Base-by-base conservation (phyloP, 2,329 filamentous ascomycete species). In the Nemania serpens region DNA sequence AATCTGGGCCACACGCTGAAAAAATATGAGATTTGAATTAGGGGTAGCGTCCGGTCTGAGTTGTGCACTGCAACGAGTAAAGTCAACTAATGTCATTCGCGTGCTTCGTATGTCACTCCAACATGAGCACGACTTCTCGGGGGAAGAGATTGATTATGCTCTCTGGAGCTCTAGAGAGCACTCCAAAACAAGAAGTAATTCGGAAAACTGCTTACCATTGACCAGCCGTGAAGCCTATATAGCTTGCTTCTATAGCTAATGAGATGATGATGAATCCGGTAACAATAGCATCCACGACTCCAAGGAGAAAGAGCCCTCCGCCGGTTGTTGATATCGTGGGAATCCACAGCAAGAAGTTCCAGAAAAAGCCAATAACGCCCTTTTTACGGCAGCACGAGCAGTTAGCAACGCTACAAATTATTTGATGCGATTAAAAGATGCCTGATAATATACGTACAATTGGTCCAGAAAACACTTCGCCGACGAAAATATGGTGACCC, bases 331-430 rank as follows among this genome's bases (percentile, higher is more conserved):
- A 13, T 20, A 51, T 25, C 11, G 55, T 46, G 15, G 55, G 55
- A 20, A 51, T 51, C 55, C 46, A 58, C 5, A 58, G 10, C 6
- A 58, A n/a, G 41, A 58, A 51, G n/a, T 58, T 58, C 55, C 55
- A 51, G 15, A 58, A 5, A 11, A 58, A 58, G 39, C 33, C 18
- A 11, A 58, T 33, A 15, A 51, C 10, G n/a, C 39, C 55, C 55
- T 58, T 39, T 15, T 43, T 29, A 36, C 1, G 15, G 22, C 5
- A 43, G 34, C 22, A 12, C 11, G 22, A 18, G 3, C 4, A 25
- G 39, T 57, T 39, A 51, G 47, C 37, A 51, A 4, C 29, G 29
- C 51, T 15, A 10, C 39, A 15, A 1, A 12, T 25, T 15, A 18
- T 39, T 15, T 18, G 10, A 33, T 13, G 2, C 0, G 5, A 36